Percentiles rank a stretch among this genome's conserved stretches.
Conservation (phyloP, 495 filamentous ascomycete genomes). For the Penicillium turbatum region DNA sequence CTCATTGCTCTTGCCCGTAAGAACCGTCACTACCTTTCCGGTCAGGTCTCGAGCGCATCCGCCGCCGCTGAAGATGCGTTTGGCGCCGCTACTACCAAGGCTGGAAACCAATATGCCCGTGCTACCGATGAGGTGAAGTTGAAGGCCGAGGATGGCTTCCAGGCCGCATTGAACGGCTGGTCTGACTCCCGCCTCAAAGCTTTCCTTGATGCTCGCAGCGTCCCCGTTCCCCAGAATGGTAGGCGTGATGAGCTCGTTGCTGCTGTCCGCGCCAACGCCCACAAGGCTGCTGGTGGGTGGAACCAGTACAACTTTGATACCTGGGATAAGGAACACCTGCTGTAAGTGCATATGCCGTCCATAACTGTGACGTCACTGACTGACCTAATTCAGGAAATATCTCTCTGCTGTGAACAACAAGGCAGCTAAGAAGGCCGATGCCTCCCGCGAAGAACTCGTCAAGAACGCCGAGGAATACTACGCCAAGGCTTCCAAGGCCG, state of each 20-base stretch:
- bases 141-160: slow-evolving; percentile 65
- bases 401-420: slow-evolving; percentile 66
- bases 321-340: slow-evolving; percentile 71
- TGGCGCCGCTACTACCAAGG: slow-evolving; percentile 78
- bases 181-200: slow-evolving; percentile 74
- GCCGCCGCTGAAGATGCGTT: slow-evolving; percentile 51
- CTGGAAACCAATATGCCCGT: slow-evolving; percentile 70
- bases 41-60: slow-evolving; percentile 52
- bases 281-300: slow-evolving; percentile 68
- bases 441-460: slow-evolving; percentile 68
- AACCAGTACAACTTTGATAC: slow-evolving; percentile 84
- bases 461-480: slow-evolving; percentile 70
- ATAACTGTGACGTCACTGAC: not conserved
- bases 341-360: slow-evolving; percentile 36
- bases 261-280: slow-evolving; percentile 63
- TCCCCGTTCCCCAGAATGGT: slow-evolving; percentile 68
- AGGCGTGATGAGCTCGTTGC: slow-evolving; percentile 79
- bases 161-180: slow-evolving; percentile 60
- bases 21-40: slow-evolving; percentile 70
- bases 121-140: slow-evolving; percentile 67
- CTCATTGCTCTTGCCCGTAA: slow-evolving; percentile 87
- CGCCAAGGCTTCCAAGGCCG: slow-evolving; percentile 61
- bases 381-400: slow-evolving; percentile 52
- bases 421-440: slow-evolving; percentile 57
- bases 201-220: slow-evolving; percentile 50